phyloP scores from a whole-genome alignment of 345 rosid genomes.

The Geranium rotundifolium region DNA sequence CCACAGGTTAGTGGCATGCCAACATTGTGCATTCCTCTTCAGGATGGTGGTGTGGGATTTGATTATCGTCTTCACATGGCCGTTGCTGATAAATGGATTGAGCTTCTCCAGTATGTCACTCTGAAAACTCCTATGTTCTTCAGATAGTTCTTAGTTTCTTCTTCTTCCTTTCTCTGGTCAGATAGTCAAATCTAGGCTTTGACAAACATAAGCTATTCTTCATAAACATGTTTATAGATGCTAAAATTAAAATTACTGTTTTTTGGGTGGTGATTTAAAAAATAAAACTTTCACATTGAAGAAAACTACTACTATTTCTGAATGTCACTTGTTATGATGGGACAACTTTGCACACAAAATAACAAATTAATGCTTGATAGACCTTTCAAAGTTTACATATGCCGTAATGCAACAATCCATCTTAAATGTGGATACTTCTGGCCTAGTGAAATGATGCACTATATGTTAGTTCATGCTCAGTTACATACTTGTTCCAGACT shows the following conservation, averaged over 20 bases:
- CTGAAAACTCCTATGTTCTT: not conserved
- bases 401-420: not conserved
- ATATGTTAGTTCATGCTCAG: no score
- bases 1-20: slow-evolving; percentile 98
- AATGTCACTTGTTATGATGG: not conserved
- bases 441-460: not conserved
- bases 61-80: slow-evolving; percentile 98
- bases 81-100: slow-evolving; percentile 95
- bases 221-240: no score
- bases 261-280: not conserved
- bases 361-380: not conserved
- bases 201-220: not conserved
- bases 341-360: not conserved
- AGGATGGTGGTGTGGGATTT: slow-evolving; percentile 94
- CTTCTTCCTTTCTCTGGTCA: not conserved
- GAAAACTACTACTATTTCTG: not conserved
- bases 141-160: not conserved
- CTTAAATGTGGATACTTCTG: not conserved
- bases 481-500: not conserved
- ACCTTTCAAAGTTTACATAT: not conserved
- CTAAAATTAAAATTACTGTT: not conserved
- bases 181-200: not conserved
- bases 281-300: not conserved
- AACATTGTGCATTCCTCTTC: slow-evolving; percentile 72
- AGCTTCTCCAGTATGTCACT: slow-evolving; percentile 61